A percentile compares a stretch with the other conserved stretches of the same genome.
phyloP scores from a whole-genome alignment of 371 early-diverging fungal genomes.

The Quaeritorhiza haematococci region DNA sequence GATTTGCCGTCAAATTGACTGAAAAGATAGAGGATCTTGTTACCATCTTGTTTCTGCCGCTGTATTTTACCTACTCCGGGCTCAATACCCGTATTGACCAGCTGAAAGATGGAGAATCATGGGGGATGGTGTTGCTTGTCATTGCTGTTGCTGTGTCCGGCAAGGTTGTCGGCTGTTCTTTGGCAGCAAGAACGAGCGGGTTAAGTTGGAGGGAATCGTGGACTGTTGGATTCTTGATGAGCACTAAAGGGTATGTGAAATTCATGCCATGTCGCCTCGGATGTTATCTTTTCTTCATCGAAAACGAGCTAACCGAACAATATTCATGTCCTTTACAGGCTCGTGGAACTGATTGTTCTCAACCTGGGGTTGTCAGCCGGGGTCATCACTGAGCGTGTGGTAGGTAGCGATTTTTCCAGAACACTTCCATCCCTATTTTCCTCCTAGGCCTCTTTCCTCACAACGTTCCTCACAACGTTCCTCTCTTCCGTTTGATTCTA shows the following conservation, averaged over 20 bases:
- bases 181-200: slow-evolving; percentile 63
- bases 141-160: slow-evolving; percentile 76
- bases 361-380: slow-evolving; percentile 85
- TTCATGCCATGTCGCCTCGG: no score
- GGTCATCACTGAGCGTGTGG: slow-evolving; percentile 55
- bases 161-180: slow-evolving; percentile 79
- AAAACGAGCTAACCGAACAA: not conserved
- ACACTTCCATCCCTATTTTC: slow-evolving; percentile 86
- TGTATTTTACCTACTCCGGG: slow-evolving; percentile 88
- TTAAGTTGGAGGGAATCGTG: slow-evolving; percentile 78
- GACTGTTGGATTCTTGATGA: slow-evolving; percentile 89
- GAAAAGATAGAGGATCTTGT: slow-evolving; percentile 91
- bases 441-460: slow-evolving; percentile 72
- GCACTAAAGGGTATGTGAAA: slow-evolving; percentile 74
- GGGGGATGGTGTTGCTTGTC: slow-evolving; percentile 76
- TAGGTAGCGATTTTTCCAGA: no score
- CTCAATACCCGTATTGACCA: slow-evolving; percentile 79
- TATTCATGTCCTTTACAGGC: slow-evolving; percentile 13
- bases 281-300: not conserved
- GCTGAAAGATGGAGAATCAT: slow-evolving; percentile 62
- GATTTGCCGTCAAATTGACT: slow-evolving; percentile 79
- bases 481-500: slow-evolving; percentile 44
- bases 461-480: slow-evolving; percentile 74
- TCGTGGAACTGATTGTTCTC: slow-evolving; percentile 90
- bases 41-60: slow-evolving; percentile 72